Conservation (phyloP, 345 rosid species). For the Acer saccharum region DNA sequence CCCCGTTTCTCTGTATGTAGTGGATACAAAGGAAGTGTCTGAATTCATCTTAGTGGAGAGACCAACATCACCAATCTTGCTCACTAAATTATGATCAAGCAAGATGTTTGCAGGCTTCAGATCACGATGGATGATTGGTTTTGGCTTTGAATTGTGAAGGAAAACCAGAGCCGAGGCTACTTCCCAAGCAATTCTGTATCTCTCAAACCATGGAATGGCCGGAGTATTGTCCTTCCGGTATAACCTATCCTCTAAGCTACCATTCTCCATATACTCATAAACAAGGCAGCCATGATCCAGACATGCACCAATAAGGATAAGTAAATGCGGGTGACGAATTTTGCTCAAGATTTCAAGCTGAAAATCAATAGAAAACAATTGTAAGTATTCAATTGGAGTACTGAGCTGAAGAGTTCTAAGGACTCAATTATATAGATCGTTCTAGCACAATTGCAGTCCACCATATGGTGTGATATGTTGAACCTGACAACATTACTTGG, state of each 20-base stretch:
- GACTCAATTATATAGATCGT: neutral
- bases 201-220: conserved; percentile 79
- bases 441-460: too few relatives aligned
- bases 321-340: conserved; percentile 85
- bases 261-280: conserved; percentile 88
- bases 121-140: conserved; percentile 82
- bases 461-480: neutral
- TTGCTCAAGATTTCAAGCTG: conserved; percentile 86
- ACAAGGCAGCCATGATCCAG: conserved; percentile 68
- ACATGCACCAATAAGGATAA: conserved; percentile 93
- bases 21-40: conserved; percentile 36
- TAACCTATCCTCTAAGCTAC: conserved; percentile 78
- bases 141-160: conserved; percentile 80
- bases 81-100: conserved; percentile 72
- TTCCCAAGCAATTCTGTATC: conserved; percentile 87
- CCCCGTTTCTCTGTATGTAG: conserved; percentile 52
- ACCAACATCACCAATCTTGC: conserved; percentile 96
- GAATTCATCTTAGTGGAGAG: conserved; percentile 60
- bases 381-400: conserved; percentile 11
- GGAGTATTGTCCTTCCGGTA: conserved; percentile 43
- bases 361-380: conserved; percentile 18
- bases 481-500: neutral
- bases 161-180: conserved; percentile 79
- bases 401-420: neutral
- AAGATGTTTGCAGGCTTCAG: conserved; percentile 89